Evolutionary conservation across 2,329 filamentous ascomycete species (phyloP), one percentile per base, ranked within the genome.

Genomic region (Hyphodiscus sp.): DNA sequence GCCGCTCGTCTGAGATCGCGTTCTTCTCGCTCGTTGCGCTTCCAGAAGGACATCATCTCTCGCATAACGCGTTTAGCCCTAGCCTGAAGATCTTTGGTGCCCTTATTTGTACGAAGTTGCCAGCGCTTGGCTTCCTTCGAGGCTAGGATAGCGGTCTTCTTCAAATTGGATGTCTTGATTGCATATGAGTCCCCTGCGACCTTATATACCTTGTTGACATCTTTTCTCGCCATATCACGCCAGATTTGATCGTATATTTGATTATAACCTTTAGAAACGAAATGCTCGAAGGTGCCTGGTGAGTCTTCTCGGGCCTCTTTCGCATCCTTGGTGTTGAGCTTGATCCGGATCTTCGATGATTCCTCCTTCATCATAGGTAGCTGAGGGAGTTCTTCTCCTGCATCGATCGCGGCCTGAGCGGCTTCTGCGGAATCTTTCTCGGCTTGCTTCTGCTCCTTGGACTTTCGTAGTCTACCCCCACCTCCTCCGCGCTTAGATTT

Each of bases 41-140:
- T 97, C 94, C 94, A 99, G 79, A 97, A 99, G 54, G 89, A 85
- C 81, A 96, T 94, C 94, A 99, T 99, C 73, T 99, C 94, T 68
- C 94, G 85, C 94, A 99, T 99, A 55, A 92, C 92, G 62, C 94
- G 87, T 78, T 99, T 99, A 54, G 94, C 94, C 47, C 94, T 85
- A 43, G 94, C 94, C 69, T 97, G 94, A 3, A 95, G 88, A 70
- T 99, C 94, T 71, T 99, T 99, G 70, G 89, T 94, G 67, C 91
- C 95, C 79, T 99, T 97, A 76, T 99, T 99, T 51, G 94, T 99
- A 43, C 91, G 87, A 56, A 95, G 82, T 71, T 99, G 95, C 94
- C 94, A 99, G 66, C 95, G 81, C 67, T 95, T 91, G 51, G 94
- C 92, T 73, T 99, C 94, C 69, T 99, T 99, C 57, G 92, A 95